These are phyloP conservation scores for Inga leiocalycina DNA, from an alignment of 306 rosid species.

Conservation along the genomic window DNA sequence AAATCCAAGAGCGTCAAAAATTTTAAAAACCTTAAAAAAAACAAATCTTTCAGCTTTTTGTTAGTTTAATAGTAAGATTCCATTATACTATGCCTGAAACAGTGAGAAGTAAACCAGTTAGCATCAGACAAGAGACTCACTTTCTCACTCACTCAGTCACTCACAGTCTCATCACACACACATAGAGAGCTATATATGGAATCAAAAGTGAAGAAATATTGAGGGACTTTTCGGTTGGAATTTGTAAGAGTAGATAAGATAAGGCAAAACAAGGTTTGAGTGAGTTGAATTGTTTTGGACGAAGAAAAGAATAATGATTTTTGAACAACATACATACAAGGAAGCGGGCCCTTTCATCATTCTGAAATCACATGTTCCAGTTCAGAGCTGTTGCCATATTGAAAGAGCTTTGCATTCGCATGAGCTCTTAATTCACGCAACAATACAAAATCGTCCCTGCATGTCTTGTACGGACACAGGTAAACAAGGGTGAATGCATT, in stretches of 20 bases:
- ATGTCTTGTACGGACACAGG: neutral
- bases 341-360: constrained; percentile 17
- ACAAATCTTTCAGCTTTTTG: constrained; percentile 35
- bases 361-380: constrained; percentile 16
- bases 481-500: neutral
- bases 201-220: too few species aligned
- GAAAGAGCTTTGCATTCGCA: neutral
- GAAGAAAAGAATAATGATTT: constrained; percentile 8
- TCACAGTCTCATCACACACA: too few species aligned
- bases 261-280: neutral
- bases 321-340: neutral
- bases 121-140: constrained; percentile 9
- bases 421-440: neutral
- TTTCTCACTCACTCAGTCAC: neutral
- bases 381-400: neutral
- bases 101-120: constrained; percentile 32
- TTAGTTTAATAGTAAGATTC: constrained; percentile 32
- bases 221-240: neutral
- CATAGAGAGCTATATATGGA: too few species aligned
- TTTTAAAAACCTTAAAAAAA: neutral
- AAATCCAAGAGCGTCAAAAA: constrained; percentile 25
- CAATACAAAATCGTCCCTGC: neutral
- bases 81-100: constrained; percentile 34
- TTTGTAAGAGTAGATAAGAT: constrained; percentile 5
- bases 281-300: neutral